Conservation (phyloP, 345 rosid species). For the Populus simonii region DNA sequence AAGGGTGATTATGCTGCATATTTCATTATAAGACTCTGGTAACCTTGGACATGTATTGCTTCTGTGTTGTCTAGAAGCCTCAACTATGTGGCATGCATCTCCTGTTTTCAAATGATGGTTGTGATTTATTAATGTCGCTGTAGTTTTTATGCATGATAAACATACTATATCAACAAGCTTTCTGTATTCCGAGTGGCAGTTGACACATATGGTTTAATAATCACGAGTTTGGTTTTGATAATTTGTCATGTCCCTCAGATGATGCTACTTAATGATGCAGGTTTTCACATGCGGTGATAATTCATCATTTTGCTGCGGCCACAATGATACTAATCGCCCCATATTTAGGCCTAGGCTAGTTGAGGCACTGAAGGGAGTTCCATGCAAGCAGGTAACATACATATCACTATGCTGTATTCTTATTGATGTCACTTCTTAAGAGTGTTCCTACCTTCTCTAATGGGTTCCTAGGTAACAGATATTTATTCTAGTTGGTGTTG, state of each 20-base stretch:
- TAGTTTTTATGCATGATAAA: neutral
- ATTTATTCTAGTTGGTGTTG: neutral
- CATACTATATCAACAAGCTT: neutral
- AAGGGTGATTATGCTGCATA: neutral
- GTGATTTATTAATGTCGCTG: neutral
- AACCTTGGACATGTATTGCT: neutral
- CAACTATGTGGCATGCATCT: neutral
- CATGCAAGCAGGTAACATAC: constrained; percentile 72
- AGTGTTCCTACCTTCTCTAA: neutral
- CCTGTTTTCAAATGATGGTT: neutral
- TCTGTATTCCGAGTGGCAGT: neutral
- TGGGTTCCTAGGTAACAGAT: neutral
- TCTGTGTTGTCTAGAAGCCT: neutral
- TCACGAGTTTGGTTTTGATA: neutral
- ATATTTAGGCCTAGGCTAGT: constrained; percentile 83
- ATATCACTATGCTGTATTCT: constrained; percentile 1
- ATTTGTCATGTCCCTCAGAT: neutral
- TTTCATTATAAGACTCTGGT: neutral
- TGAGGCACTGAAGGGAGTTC: constrained; percentile 72
- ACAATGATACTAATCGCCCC: constrained; percentile 66
- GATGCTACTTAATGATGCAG: constrained; percentile 34
- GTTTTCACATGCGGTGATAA: constrained; percentile 96
- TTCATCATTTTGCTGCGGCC: constrained; percentile 89
- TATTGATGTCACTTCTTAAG: neutral
- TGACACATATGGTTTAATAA: neutral